Base-by-base conservation (phyloP, 257 asterid species). In the Lycium barbarum region DNA sequence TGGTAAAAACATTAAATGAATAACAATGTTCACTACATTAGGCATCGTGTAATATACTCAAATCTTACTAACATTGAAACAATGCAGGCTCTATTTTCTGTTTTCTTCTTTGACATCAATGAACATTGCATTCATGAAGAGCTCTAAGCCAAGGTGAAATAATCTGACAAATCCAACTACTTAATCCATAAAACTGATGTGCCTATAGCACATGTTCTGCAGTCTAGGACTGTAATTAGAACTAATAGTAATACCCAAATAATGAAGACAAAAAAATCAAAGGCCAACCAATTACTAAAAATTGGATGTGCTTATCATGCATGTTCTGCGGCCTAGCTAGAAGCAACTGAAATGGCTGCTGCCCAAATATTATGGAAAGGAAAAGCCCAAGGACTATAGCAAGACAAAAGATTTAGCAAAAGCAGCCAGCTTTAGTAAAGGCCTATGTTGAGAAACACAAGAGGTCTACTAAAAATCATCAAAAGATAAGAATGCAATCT, bases 381-480 rank as follows among this genome's bases (percentile, higher is more conserved):
- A 20, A 62, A 62, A 8, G 68, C 68, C 68, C 36, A 20, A 62
- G 4, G 36, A n/a, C 36, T 20, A 66, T 66, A 66, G 45, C 73
- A 33, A 66, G 47, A 1, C 9, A 5, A 12, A 33, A 33, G 7
- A 11, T 5, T 66, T 33, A 33, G 72, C 12, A 22, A 65, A 26
- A 2, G 72, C 18, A 5, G 2, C 36, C 9, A 33, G 17, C 0
- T 26, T 26, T 12, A 65, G 4, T 11, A 63, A 26, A 63, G 40
- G 38, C 17, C 26, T 11, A 63, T 1, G 0, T 26, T 22, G 71
- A 17, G 14, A 63, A 63, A 63, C 38, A 11, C 3, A 63, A 63
- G 71, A 63, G 43, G 71, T 63, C 71, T 63, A 22, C 40, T 26
- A 63, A 63, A 63, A 63, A 63, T 63, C 79, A 67, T 67, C 47